These are phyloP conservation scores for Helicostylum pulchrum DNA, from an alignment of 192 early-diverging fungal genomes.

Conservation along the genomic window DNA sequence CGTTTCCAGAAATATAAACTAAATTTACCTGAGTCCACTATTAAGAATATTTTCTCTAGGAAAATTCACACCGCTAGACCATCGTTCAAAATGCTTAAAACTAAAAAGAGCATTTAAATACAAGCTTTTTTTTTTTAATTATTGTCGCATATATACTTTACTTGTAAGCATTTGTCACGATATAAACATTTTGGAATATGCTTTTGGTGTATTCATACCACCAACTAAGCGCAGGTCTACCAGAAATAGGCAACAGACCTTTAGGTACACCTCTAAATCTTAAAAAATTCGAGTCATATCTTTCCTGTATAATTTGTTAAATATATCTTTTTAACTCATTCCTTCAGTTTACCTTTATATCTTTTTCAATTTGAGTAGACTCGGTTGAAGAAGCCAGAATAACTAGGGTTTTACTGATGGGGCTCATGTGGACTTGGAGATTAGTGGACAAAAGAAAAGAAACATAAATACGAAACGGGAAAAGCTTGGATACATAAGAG, in stretches of 20 bases:
- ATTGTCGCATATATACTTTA: conserved; percentile 11
- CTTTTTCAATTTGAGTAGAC: conserved; percentile 18
- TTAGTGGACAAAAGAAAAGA: too few relatives aligned
- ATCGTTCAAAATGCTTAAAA: conserved; percentile 38
- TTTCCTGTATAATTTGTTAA: conserved; percentile 1
- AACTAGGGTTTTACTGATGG: conserved; percentile 8
- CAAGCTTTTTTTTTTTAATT: neutral
- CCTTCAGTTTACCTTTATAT: conserved; percentile 18
- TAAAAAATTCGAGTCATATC: conserved; percentile 21
- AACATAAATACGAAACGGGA: too few relatives aligned
- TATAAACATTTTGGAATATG: conserved; percentile 16
- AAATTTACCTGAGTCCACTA: conserved; percentile 33
- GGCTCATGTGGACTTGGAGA: neutral
- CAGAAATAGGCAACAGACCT: conserved; percentile 37
- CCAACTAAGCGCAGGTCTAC: conserved; percentile 37
- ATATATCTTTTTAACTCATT: neutral
- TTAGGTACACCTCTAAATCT: conserved; percentile 38
- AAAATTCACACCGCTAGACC: conserved; percentile 27
- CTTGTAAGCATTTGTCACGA: conserved; percentile 39
- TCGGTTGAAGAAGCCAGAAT: conserved; percentile 22
- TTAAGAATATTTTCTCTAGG: conserved; percentile 35
- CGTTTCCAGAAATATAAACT: too few relatives aligned
- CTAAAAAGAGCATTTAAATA: conserved; percentile 9
- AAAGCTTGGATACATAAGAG: too few relatives aligned
- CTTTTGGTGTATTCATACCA: conserved; percentile 16